A percentile compares a stretch with the other conserved stretches of the same genome.
Evolutionary conservation across 495 filamentous ascomycete species (phyloP).

Genomic region (Pyronema domesticum): DNA sequence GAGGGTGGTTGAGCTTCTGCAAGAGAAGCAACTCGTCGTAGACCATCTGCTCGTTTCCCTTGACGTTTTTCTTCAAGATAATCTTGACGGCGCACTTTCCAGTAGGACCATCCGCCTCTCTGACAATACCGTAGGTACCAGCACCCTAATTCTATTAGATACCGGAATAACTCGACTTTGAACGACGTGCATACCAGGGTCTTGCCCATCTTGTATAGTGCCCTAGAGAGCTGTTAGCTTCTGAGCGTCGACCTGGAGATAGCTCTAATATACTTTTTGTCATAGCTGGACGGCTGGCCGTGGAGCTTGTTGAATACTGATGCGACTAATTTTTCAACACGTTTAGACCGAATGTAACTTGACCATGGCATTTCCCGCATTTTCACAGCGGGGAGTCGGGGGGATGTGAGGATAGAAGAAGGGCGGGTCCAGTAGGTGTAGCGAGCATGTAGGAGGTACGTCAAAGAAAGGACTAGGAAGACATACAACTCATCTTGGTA

Average conservation of each 20-base stretch:
- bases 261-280: conserved; percentile 61
- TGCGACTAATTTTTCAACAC: conserved; percentile 38
- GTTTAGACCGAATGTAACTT: too few relatives aligned
- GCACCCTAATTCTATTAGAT: conserved; percentile 39
- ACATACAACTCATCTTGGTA: too few relatives aligned
- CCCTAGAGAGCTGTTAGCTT: conserved; percentile 30
- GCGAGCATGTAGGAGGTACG: too few relatives aligned
- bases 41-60: conserved; percentile 95
- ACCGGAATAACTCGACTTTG: background rate
- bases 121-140: conserved; percentile 95
- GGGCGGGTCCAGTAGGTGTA: too few relatives aligned
- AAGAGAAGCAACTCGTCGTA: conserved; percentile 92
- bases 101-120: conserved; percentile 67
- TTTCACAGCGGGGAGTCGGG: too few relatives aligned
- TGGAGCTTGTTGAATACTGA: conserved; percentile 95
- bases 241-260: conserved; percentile 6
- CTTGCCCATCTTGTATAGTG: conserved; percentile 76
- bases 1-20: conserved; percentile 72
- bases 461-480: too few relatives aligned
- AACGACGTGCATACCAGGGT: conserved; percentile 37
- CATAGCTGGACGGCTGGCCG: conserved; percentile 94
- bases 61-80: conserved; percentile 98
- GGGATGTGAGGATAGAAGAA: too few relatives aligned
- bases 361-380: too few relatives aligned
- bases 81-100: conserved; percentile 96